phyloP scores from a whole-genome alignment of 257 asterid genomes.

The Gynochthodes officinalis region DNA sequence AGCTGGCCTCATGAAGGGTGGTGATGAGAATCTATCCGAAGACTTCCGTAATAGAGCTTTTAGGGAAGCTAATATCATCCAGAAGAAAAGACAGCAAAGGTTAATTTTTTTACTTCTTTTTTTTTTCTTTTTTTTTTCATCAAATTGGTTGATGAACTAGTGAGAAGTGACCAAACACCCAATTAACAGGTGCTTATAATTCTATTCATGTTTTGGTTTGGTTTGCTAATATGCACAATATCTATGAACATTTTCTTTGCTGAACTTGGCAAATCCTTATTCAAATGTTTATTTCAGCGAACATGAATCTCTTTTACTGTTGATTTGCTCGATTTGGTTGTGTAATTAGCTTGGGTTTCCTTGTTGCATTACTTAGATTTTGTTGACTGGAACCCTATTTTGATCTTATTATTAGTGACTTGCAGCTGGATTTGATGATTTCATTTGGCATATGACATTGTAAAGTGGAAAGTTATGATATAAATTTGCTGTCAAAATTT shows the following conservation, averaged over 20 bases:
- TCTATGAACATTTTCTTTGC: not conserved
- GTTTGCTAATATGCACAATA: not conserved
- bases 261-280: not conserved
- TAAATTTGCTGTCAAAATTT: not conserved
- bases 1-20: conserved; percentile 96
- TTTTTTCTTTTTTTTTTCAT: conserved; percentile 21
- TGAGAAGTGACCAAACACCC: not conserved
- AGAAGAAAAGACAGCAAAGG: conserved; percentile 75
- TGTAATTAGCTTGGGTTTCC: not conserved
- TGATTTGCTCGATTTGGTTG: not conserved
- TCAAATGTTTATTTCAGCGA: conserved; percentile 3
- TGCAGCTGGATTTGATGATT: not conserved
- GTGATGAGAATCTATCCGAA: conserved; percentile 62
- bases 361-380: not conserved
- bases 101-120: conserved; percentile 21
- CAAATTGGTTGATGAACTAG: not conserved
- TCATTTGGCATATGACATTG: not conserved
- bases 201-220: not conserved
- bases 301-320: not conserved
- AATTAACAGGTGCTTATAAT: not conserved
- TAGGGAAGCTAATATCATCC: conserved; percentile 59
- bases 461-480: not conserved
- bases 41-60: conserved; percentile 85
- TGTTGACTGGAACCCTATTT: not conserved
- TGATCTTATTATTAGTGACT: not conserved